A percentile compares a stretch with the other conserved stretches of the same genome.
These are phyloP conservation scores for Petrea volubilis DNA, from an alignment of 257 asterid species.

Conservation along the genomic window DNA sequence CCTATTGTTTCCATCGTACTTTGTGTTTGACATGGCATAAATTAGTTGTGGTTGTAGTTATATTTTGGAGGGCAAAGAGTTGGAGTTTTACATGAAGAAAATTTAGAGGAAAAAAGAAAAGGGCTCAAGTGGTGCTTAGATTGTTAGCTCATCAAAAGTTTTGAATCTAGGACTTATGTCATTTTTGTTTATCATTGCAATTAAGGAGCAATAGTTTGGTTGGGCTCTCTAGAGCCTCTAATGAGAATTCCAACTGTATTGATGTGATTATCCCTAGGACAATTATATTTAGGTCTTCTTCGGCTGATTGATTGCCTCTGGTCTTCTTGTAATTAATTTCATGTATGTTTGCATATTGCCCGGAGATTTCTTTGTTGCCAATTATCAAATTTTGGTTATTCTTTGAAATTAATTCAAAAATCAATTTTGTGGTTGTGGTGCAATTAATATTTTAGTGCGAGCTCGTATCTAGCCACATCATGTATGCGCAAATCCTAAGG, in stretches of 20 bases:
- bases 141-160: not conserved
- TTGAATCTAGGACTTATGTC: not conserved
- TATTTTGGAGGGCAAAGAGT: conserved; percentile 42
- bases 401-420: no score
- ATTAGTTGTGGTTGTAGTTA: conserved; percentile 12
- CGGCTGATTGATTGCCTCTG: not conserved
- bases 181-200: not conserved
- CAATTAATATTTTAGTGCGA: no score
- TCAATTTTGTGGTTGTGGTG: no score
- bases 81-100: conserved; percentile 46
- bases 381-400: no score
- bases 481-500: no score
- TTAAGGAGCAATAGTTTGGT: not conserved
- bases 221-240: not conserved
- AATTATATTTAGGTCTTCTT: not conserved
- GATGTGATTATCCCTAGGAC: conserved; percentile 2
- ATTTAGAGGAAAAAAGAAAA: conserved; percentile 41
- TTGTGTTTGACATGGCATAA: not conserved
- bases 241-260: not conserved
- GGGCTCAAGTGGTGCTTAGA: conserved; percentile 25
- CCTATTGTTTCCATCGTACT: no score
- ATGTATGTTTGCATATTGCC: no score
- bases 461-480: no score
- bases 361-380: not conserved
- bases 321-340: not conserved